Percentiles rank a stretch among this genome's conserved stretches.
Conservation (phyloP, 495 filamentous ascomycete species). For the Penicillium canariense region DNA sequence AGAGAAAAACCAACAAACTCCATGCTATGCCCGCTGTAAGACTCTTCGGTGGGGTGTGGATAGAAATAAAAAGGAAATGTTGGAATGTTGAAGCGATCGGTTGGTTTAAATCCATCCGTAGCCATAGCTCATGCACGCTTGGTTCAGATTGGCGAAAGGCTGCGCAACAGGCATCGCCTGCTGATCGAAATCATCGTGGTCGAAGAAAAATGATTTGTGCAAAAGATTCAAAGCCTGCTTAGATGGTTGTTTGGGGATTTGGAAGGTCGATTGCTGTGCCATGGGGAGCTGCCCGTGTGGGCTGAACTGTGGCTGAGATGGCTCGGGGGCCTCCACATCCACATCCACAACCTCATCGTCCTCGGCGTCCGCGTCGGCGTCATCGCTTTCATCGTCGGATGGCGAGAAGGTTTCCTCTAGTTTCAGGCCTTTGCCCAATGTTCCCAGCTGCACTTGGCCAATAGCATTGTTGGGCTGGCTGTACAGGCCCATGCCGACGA, state of each 20-base stretch:
- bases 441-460: conserved; percentile 44
- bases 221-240: conserved; percentile 37
- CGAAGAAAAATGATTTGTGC: conserved; percentile 50
- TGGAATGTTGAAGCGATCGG: conserved; percentile 1
- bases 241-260: conserved; percentile 27
- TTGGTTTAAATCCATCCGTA: conserved; percentile 41
- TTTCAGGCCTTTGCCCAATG: conserved; percentile 71
- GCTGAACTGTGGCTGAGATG: conserved; percentile 9
- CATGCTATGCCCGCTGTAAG: conserved; percentile 38
- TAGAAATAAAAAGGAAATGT: conserved; percentile 12
- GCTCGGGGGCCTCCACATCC: conserved; percentile 30
- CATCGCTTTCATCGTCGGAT: conserved; percentile 61
- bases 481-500: conserved; percentile 83
- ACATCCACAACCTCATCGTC: conserved; percentile 17
- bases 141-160: conserved; percentile 30
- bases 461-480: conserved; percentile 57
- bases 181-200: conserved; percentile 38
- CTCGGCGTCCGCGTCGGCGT: conserved; percentile 43
- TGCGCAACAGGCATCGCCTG: conserved; percentile 27
- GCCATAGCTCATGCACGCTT: conserved; percentile 42
- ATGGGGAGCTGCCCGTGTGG: conserved; percentile 6
- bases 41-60: too few relatives aligned
- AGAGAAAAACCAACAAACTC: conserved; percentile 27
- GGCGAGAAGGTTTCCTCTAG: conserved; percentile 82
- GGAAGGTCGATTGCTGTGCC: conserved; percentile 11